A percentile compares a stretch with the other conserved stretches of the same genome.
These are phyloP conservation scores for Phycomyces nitens DNA, from an alignment of 192 early-diverging fungal species.

Conservation along the genomic window DNA sequence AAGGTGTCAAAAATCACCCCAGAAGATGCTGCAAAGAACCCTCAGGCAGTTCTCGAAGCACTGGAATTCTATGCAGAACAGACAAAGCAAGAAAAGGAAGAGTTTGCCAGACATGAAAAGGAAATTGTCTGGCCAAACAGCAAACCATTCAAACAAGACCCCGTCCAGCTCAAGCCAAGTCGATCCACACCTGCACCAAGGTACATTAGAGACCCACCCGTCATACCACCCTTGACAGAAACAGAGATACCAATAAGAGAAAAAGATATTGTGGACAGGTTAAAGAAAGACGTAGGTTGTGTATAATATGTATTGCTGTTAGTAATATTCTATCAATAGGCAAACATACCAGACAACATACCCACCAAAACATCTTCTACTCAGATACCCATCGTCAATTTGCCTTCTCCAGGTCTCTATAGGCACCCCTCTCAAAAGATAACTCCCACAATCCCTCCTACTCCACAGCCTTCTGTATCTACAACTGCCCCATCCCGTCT, in stretches of 20 bases:
- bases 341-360: neutral
- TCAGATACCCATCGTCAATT: no score
- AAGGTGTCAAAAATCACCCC: slow-evolving; percentile 93
- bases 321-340: no score
- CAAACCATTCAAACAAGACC: slow-evolving; percentile 6
- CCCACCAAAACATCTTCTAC: neutral
- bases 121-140: neutral
- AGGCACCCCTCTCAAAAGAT: no score
- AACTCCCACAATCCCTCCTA: neutral
- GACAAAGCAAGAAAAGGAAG: slow-evolving; percentile 37
- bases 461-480: slow-evolving; percentile 9
- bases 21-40: slow-evolving; percentile 97
- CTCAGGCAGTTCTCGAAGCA: slow-evolving; percentile 96
- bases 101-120: slow-evolving; percentile 13
- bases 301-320: no score
- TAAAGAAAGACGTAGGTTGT: slow-evolving; percentile 11
- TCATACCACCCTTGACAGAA: neutral
- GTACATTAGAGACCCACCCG: slow-evolving; percentile 28
- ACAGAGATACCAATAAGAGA: neutral
- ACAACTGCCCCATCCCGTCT: neutral
- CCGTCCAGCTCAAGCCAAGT: slow-evolving; percentile 13
- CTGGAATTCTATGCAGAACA: slow-evolving; percentile 98
- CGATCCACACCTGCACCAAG: slow-evolving; percentile 29
- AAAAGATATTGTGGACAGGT: neutral
- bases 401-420: no score